A percentile compares a stretch with the other conserved stretches of the same genome.
Conservation (phyloP, 257 asterid species). For the Fraxinus cuspidata region DNA sequence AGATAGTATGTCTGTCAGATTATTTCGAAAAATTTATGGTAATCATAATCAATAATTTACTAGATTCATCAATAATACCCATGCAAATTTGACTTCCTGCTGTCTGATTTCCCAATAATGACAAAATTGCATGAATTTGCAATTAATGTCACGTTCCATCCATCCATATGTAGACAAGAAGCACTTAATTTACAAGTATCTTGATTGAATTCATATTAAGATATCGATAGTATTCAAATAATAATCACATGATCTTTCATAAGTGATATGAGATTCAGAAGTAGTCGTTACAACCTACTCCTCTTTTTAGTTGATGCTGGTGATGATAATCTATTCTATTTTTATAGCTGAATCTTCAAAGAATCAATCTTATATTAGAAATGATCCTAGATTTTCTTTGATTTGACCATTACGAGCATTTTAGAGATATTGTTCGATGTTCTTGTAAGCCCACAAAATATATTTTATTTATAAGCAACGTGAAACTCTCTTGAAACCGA, state of each 20-base stretch:
- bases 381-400: too few relatives aligned
- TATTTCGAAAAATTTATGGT: conserved; percentile 30
- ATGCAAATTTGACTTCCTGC: not conserved
- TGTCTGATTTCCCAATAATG: conserved; percentile 21
- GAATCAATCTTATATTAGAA: too few relatives aligned
- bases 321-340: too few relatives aligned
- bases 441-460: not conserved
- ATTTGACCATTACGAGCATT: too few relatives aligned
- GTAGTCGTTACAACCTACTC: not conserved
- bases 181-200: not conserved
- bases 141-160: not conserved
- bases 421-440: too few relatives aligned
- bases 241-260: too few relatives aligned
- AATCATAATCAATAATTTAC: conserved; percentile 7
- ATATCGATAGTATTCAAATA: too few relatives aligned
- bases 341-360: too few relatives aligned
- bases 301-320: not conserved
- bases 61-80: not conserved
- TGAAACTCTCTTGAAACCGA: not conserved
- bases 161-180: too few relatives aligned
- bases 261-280: not conserved
- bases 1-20: conserved; percentile 55
- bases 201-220: not conserved
- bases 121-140: conserved; percentile 31
- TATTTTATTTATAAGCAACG: not conserved